Evolutionary conservation across 2,329 filamentous ascomycete genomes (phyloP).

Genomic region (Colletotrichum trifolii): DNA sequence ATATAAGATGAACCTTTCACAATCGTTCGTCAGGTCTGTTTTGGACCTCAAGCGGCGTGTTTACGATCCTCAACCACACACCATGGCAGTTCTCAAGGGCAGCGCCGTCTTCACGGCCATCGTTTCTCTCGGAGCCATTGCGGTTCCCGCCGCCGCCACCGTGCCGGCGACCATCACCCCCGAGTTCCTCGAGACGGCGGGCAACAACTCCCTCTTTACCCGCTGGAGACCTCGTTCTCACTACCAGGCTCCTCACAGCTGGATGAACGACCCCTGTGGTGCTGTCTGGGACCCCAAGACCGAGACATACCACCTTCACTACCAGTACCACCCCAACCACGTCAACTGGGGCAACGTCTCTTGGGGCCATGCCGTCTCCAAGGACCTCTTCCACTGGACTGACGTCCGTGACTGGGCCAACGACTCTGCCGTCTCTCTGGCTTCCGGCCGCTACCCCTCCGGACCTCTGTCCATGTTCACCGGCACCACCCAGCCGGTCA

Average conservation of each 20-base stretch:
- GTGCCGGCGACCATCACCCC: constrained; percentile 26
- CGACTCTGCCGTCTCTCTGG: constrained; percentile 34
- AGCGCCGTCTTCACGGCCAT: constrained; percentile 35
- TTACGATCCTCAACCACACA: constrained; percentile 15
- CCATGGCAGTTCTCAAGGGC: constrained; percentile 34
- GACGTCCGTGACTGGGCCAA: constrained; percentile 34
- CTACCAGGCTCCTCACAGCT: constrained; percentile 63
- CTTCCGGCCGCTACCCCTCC: constrained; percentile 20
- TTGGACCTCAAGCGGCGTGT: constrained; percentile 21
- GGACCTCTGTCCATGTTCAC: constrained; percentile 34
- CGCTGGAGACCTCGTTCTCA: constrained; percentile 47
- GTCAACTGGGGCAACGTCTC: constrained; percentile 68
- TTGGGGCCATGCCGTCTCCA: constrained; percentile 74
- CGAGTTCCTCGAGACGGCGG: constrained; percentile 28
- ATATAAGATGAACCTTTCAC: constrained; percentile 32
- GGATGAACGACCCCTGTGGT: constrained; percentile 74
- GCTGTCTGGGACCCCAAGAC: constrained; percentile 65
- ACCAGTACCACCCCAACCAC: constrained; percentile 62
- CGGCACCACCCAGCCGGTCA: constrained; percentile 34
- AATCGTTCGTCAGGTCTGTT: not conserved
- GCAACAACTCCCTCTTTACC: constrained; percentile 37
- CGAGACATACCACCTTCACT: constrained; percentile 72
- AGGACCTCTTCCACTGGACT: constrained; percentile 71
- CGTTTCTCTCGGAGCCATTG: constrained; percentile 31
- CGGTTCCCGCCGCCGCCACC: constrained; percentile 15